Evolutionary conservation across 441 rosid species (phyloP).

Genomic region (Eutrema salsugineum): DNA sequence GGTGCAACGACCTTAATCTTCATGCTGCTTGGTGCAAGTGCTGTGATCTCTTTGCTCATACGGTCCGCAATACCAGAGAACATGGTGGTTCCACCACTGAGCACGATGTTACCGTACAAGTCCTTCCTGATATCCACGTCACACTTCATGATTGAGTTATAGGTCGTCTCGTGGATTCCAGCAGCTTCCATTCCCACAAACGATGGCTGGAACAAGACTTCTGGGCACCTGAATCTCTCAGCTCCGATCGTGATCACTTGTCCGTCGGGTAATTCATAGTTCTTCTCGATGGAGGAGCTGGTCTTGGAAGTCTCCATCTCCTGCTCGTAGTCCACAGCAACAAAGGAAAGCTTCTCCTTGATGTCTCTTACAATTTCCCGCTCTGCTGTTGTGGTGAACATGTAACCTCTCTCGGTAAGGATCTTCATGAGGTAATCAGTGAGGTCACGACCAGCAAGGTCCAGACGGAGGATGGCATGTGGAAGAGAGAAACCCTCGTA

Average conservation of each 20-base stretch:
- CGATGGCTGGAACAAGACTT: constrained; percentile 61
- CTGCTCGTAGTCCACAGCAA: constrained; percentile 66
- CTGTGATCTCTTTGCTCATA: constrained; percentile 83
- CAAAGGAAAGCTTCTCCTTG: constrained; percentile 62
- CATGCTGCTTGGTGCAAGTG: constrained; percentile 32
- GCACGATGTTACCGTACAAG: constrained; percentile 69
- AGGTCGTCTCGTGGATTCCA: constrained; percentile 83
- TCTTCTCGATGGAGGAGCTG: constrained; percentile 60
- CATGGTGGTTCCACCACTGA: constrained; percentile 88
- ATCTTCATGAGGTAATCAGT: constrained; percentile 69
- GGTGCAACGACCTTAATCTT: constrained; percentile 39
- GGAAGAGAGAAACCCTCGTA: constrained; percentile 72
- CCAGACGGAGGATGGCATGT: constrained; percentile 58
- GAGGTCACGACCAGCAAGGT: constrained; percentile 70
- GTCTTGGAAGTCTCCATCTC: constrained; percentile 61
- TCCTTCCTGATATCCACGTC: constrained; percentile 89
- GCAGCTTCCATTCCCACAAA: constrained; percentile 61
- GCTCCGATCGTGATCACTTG: constrained; percentile 65
- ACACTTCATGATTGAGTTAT: constrained; percentile 87
- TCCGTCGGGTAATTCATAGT: constrained; percentile 65
- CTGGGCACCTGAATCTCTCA: constrained; percentile 68
- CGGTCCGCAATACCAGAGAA: constrained; percentile 83
- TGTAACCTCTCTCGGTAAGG: constrained; percentile 66
- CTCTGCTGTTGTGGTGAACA: constrained; percentile 66
- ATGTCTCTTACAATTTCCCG: constrained; percentile 71